Evolutionary conservation across 345 rosid genomes (phyloP), one percentile per base, ranked within the genome.

Genomic region (Firmiana major): DNA sequence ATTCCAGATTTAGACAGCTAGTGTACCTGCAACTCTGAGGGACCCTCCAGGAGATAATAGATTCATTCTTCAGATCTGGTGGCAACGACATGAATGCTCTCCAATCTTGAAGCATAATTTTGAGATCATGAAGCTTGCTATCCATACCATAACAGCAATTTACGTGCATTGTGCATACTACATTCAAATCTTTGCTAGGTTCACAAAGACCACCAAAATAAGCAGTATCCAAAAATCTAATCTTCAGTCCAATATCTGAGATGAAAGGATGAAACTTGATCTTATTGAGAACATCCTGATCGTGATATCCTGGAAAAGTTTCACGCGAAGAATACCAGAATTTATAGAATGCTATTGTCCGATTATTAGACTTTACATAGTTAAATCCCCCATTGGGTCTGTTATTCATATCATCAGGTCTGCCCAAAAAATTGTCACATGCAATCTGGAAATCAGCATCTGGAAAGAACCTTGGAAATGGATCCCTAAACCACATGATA

Each of bases 371-470:
- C 79, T 76, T 90, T 7, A 82, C 97, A 31, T 83, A 88, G 26
- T 74, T 87, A 72, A 94, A 94, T 38, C 98, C 97, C 28, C 97
- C 97, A 12, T 94, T 94, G 1, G 91, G 92, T n/a, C 16, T 17
- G 59, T 92, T 94, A 1, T 73, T 75, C 71, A 64, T 66, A 67
- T 84, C 80, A 11, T 54, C 71, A 9, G 96, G 74, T 42, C 84
- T 76, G 36, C 94, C 94, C 0, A 8, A 4, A 72, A 83, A 92
- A 31, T 55, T 3, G 73, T 94, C 98, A 53, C 98, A 94, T 0
- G 98, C 96, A 65, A 94, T 94, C 68, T 94, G 98, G 42, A 94
- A 94, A 83, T 94, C 98, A 24, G 78, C 92, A 45, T 85, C 82
- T 5, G 77, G 73, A 24, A 81, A 81, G 70, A 94, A 88, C 49